Evolutionary conservation across 169 alveolate genomes (phyloP).

Genomic region (Eimeria necatrix): DNA sequence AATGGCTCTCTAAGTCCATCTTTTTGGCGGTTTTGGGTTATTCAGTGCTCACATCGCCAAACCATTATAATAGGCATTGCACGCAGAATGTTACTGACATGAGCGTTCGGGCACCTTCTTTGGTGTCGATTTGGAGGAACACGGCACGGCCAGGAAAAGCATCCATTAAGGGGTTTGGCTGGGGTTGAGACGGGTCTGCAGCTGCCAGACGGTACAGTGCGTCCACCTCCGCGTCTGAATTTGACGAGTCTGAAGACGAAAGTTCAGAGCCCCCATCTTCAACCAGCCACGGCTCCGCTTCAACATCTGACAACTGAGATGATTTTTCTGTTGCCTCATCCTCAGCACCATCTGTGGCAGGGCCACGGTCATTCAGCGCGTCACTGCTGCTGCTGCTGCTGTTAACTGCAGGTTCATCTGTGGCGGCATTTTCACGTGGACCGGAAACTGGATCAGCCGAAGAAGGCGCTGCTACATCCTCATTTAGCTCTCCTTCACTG

Average conservation of each 20-base stretch:
- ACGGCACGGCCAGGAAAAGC: constrained; percentile 75
- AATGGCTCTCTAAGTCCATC: no score
- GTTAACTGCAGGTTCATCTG: neutral
- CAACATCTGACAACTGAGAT: neutral
- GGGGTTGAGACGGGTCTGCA: constrained; percentile 53
- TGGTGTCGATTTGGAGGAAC: constrained; percentile 32
- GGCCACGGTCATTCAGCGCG: neutral
- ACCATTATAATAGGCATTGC: no score
- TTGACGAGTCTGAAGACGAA: constrained; percentile 33
- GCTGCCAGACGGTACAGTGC: constrained; percentile 28
- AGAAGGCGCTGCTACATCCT: neutral
- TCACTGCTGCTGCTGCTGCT: neutral
- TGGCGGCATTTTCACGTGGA: neutral
- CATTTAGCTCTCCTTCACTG: neutral
- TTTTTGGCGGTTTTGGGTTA: no score
- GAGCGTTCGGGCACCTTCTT: constrained; percentile 41
- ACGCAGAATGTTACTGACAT: constrained; percentile 7
- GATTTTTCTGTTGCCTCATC: neutral
- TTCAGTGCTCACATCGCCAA: no score
- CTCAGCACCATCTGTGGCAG: neutral
- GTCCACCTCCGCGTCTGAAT: constrained; percentile 49
- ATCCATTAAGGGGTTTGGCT: constrained; percentile 66
- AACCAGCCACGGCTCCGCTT: neutral
- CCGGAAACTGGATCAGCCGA: neutral
- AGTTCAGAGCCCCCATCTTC: constrained; percentile 58